These are phyloP conservation scores for Gryganskiella cystojenkinii DNA, from an alignment of 192 early-diverging fungal genomes.

Conservation along the genomic window DNA sequence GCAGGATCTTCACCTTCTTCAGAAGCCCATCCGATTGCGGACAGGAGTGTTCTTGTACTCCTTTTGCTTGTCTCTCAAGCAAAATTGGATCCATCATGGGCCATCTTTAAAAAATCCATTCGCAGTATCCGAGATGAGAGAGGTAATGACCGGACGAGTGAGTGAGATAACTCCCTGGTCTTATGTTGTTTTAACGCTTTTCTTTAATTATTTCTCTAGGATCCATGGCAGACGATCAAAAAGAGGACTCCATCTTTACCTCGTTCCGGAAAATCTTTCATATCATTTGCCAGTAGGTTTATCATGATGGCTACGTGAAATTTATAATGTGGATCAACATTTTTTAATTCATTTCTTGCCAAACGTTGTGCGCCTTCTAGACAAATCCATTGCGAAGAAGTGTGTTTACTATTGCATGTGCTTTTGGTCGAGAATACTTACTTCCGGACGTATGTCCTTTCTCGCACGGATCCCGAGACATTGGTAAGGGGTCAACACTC, in stretches of 20 bases:
- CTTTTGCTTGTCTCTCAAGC: conserved; percentile 62
- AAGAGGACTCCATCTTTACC: conserved; percentile 39
- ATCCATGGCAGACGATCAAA: conserved; percentile 45
- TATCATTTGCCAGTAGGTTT: conserved; percentile 60
- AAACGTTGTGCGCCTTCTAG: conserved; percentile 9
- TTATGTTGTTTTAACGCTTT: neutral
- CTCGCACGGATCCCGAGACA: conserved; percentile 81
- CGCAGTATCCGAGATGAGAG: conserved; percentile 55
- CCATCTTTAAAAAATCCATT: conserved; percentile 54
- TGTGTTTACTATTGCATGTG: conserved; percentile 70
- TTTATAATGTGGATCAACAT: too few relatives aligned
- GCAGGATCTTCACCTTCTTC: conserved; percentile 42
- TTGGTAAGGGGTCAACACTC: conserved; percentile 58
- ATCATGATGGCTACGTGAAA: too few relatives aligned
- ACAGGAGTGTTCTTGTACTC: conserved; percentile 71
- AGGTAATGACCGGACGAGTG: conserved; percentile 33
- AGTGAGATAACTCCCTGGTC: neutral
- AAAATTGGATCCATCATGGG: conserved; percentile 47
- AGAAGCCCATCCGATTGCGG: conserved; percentile 67
- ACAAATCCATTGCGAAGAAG: conserved; percentile 67
- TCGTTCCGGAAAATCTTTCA: conserved; percentile 66
- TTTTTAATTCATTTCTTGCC: neutral
- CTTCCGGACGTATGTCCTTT: conserved; percentile 78
- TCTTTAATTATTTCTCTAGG: conserved; percentile 13
- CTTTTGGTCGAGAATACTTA: conserved; percentile 72